phyloP scores from a whole-genome alignment of 2,329 filamentous ascomycete species.

The Fusarium buxicola region DNA sequence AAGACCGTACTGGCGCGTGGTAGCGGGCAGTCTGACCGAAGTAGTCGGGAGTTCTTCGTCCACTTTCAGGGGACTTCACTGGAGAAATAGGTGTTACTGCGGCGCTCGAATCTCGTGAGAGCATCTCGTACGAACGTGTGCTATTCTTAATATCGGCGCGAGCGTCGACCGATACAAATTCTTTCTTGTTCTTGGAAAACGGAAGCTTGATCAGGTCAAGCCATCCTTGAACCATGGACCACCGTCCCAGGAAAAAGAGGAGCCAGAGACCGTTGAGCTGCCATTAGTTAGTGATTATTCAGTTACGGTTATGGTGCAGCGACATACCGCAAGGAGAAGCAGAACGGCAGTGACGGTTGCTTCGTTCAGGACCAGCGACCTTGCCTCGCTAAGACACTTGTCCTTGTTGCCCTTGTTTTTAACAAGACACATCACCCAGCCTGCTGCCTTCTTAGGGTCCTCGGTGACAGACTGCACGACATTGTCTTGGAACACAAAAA shows the following conservation, averaged over 20 bases:
- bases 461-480: conserved; percentile 70
- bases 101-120: conserved; percentile 68
- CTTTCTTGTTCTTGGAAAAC: conserved; percentile 69
- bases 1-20: conserved; percentile 65
- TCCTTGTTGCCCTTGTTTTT: conserved; percentile 67
- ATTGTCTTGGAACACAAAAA: conserved; percentile 90
- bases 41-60: conserved; percentile 65
- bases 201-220: conserved; percentile 67
- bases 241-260: conserved; percentile 82
- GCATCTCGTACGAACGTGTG: conserved; percentile 83
- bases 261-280: conserved; percentile 88
- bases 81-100: conserved; percentile 64
- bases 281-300: conserved; percentile 19
- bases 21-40: conserved; percentile 67
- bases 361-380: conserved; percentile 75
- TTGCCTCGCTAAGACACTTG: conserved; percentile 71
- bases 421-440: conserved; percentile 80
- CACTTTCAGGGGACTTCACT: conserved; percentile 51
- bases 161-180: conserved; percentile 92
- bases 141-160: conserved; percentile 70
- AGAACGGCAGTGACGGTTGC: conserved; percentile 84
- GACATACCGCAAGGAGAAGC: conserved; percentile 80
- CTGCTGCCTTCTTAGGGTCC: conserved; percentile 62
- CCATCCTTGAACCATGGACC: conserved; percentile 91
- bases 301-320: not conserved